These are phyloP conservation scores for Venturia asperata DNA, from an alignment of 2,329 filamentous ascomycete species.

Conservation along the genomic window DNA sequence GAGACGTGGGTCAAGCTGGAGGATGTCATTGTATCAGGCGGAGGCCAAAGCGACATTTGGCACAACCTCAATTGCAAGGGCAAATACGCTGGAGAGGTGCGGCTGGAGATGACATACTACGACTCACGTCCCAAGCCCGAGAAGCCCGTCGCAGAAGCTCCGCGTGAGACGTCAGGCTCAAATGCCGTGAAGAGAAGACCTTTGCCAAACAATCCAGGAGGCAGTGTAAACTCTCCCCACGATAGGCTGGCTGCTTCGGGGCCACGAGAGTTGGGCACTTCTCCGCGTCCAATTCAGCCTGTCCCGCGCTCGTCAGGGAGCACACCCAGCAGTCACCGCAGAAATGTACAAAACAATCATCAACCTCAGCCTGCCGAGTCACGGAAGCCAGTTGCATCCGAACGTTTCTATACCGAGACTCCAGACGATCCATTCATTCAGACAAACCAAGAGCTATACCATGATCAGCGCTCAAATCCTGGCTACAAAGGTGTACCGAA, in stretches of 20 bases:
- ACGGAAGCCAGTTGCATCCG: slow-evolving; percentile 22
- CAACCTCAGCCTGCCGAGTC: slow-evolving; percentile 24
- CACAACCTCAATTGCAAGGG: slow-evolving; percentile 79
- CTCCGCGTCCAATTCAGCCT: slow-evolving; percentile 24
- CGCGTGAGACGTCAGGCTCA: slow-evolving; percentile 26
- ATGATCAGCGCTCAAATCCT: not conserved
- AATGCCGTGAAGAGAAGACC: slow-evolving; percentile 69
- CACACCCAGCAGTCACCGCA: slow-evolving; percentile 25
- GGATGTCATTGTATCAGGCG: slow-evolving; percentile 72
- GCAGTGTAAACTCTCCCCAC: slow-evolving; percentile 19
- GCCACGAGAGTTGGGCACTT: slow-evolving; percentile 26
- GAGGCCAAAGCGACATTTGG: slow-evolving; percentile 92
- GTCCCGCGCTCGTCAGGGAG: slow-evolving; percentile 11
- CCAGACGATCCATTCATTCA: slow-evolving; percentile 23
- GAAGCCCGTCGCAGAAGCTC: slow-evolving; percentile 47
- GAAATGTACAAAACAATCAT: slow-evolving; percentile 32
- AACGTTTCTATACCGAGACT: slow-evolving; percentile 26
- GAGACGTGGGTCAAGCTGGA: slow-evolving; percentile 85
- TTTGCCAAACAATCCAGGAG: slow-evolving; percentile 69
- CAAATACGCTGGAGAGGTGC: slow-evolving; percentile 92
- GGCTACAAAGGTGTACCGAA: not conserved
- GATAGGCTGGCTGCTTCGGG: slow-evolving; percentile 9
- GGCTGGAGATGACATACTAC: slow-evolving; percentile 95
- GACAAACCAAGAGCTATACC: slow-evolving; percentile 5
- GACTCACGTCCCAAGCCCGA: slow-evolving; percentile 78